Percentiles rank a stretch among this genome's conserved stretches.
Evolutionary conservation across 2,329 filamentous ascomycete genomes (phyloP).

Genomic region (Dendryphion nanum): DNA sequence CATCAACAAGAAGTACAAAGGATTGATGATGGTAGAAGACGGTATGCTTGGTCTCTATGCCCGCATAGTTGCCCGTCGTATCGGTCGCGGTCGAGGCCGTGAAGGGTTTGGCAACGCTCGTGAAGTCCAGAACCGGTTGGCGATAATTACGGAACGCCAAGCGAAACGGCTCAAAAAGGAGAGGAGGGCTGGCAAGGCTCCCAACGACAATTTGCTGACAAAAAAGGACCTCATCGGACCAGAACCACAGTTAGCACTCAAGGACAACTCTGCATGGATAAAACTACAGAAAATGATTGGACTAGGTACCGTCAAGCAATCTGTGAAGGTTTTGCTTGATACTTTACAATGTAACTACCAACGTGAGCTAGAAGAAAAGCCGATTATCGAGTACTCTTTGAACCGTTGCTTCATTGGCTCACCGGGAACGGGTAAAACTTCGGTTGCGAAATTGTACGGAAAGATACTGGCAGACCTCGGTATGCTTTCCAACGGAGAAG

Average conservation of each 20-base stretch:
- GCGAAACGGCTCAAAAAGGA: slow-evolving; percentile 54
- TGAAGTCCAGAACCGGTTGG: slow-evolving; percentile 62
- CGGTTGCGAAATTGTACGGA: slow-evolving; percentile 71
- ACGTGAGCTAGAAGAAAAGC: slow-evolving; percentile 63
- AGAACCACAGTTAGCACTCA: slow-evolving; percentile 57
- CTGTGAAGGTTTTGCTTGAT: slow-evolving; percentile 59
- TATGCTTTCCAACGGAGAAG: slow-evolving; percentile 66
- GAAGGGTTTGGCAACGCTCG: slow-evolving; percentile 74
- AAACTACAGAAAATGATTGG: slow-evolving; percentile 61
- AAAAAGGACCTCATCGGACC: slow-evolving; percentile 72
- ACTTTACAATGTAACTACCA: slow-evolving; percentile 63
- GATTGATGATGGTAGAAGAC: slow-evolving; percentile 59
- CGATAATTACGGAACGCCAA: slow-evolving; percentile 58
- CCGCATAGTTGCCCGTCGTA: slow-evolving; percentile 60
- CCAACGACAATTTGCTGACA: slow-evolving; percentile 60
- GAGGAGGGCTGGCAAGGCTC: slow-evolving; percentile 38
- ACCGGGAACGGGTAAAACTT: slow-evolving; percentile 76
- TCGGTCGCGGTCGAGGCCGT: slow-evolving; percentile 61
- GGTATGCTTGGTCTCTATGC: slow-evolving; percentile 61
- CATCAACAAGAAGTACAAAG: slow-evolving; percentile 55
- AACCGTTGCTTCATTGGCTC: slow-evolving; percentile 70
- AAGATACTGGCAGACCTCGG: slow-evolving; percentile 67
- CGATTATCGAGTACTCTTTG: slow-evolving; percentile 58
- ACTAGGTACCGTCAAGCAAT: slow-evolving; percentile 60
- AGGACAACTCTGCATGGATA: slow-evolving; percentile 55